Conservation (phyloP, 1,139 yeast species). For the Ogataea hybrid region DNA sequence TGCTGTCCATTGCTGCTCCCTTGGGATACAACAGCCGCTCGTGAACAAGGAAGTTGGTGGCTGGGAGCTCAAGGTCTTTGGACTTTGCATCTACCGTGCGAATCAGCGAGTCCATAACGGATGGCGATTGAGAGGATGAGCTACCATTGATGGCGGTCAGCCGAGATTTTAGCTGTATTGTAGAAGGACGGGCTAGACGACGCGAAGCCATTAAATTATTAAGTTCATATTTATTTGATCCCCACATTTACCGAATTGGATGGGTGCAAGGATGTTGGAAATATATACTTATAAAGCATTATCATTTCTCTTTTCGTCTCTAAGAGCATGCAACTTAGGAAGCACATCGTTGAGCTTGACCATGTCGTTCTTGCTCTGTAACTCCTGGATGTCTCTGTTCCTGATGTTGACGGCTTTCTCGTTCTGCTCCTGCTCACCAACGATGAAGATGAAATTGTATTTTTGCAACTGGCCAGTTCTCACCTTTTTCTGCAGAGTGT, state of each 20-base stretch:
- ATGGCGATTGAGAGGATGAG: neutral
- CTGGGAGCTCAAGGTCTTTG: neutral
- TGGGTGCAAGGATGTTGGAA: neutral
- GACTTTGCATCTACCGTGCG: neutral
- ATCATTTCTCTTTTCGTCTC: slow-evolving; percentile 67
- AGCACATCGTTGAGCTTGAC: slow-evolving; percentile 69
- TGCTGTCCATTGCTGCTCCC: slow-evolving; percentile 17
- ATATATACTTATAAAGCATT: slow-evolving; percentile 41
- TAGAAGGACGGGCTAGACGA: neutral
- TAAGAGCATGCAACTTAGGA: slow-evolving; percentile 60
- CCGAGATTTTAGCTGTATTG: neutral
- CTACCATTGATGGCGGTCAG: neutral
- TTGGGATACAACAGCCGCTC: slow-evolving; percentile 24
- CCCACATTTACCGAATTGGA: neutral
- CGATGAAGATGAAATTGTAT: slow-evolving; percentile 92
- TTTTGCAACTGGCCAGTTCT: slow-evolving; percentile 92
- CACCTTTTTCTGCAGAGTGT: slow-evolving; percentile 94
- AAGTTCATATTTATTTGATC: neutral
- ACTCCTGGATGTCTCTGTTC: slow-evolving; percentile 84
- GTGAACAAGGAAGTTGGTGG: slow-evolving; percentile 28
- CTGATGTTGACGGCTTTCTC: slow-evolving; percentile 82
- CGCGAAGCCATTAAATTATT: neutral
- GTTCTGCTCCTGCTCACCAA: slow-evolving; percentile 88
- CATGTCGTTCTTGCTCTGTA: slow-evolving; percentile 87
- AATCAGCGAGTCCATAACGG: slow-evolving; percentile 1